Percentiles rank a stretch among this genome's conserved stretches.
phyloP scores from a whole-genome alignment of 164 flowering plant species.

The Kalanchoe fedtschenkoi region DNA sequence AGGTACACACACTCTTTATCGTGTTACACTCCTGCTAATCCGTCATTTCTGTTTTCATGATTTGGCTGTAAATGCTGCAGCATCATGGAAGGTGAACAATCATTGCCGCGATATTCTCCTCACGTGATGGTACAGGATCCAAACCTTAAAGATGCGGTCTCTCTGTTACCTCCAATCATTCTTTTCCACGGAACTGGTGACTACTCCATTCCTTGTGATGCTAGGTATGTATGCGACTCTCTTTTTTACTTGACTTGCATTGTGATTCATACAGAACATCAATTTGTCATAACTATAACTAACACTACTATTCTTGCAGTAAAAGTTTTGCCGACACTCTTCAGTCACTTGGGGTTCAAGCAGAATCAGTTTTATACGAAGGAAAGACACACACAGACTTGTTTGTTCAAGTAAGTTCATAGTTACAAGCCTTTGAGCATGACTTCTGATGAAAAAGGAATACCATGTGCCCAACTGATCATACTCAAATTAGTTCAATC shows the following conservation, averaged over 20 bases:
- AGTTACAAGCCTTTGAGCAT: neutral
- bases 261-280: neutral
- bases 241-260: neutral
- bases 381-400: slow-evolving; percentile 73
- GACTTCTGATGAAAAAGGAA: neutral
- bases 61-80: slow-evolving; percentile 21
- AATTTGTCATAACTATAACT: neutral
- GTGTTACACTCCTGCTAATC: neutral
- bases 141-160: slow-evolving; percentile 28
- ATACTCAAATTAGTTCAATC: neutral
- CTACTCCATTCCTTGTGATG: slow-evolving; percentile 57
- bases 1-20: slow-evolving; percentile 24
- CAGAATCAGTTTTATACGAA: slow-evolving; percentile 42
- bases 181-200: slow-evolving; percentile 71
- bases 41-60: neutral
- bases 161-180: slow-evolving; percentile 44
- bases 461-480: neutral
- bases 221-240: slow-evolving; percentile 31
- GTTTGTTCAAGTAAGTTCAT: slow-evolving; percentile 50
- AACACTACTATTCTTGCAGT: slow-evolving; percentile 22
- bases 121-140: slow-evolving; percentile 51
- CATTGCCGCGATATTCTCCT: slow-evolving; percentile 45
- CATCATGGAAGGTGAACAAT: slow-evolving; percentile 72
- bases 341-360: slow-evolving; percentile 38
- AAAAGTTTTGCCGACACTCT: slow-evolving; percentile 44